These are phyloP conservation scores for Ceratocystis eucalypticola DNA, from an alignment of 2,329 filamentous ascomycete genomes.

Conservation along the genomic window DNA sequence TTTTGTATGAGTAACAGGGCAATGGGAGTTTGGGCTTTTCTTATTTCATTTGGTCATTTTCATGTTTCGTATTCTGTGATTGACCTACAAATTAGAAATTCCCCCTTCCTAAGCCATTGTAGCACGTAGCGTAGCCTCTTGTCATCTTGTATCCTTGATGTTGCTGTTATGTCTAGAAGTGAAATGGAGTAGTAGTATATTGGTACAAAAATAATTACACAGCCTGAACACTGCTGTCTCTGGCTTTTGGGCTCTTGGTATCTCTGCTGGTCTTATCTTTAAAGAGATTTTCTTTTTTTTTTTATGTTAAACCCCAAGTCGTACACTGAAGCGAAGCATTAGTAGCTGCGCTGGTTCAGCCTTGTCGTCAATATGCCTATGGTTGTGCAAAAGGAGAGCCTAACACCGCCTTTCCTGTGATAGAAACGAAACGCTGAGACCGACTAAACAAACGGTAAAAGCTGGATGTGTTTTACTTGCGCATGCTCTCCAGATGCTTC, in stretches of 20 bases:
- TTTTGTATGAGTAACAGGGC: slow-evolving; percentile 28
- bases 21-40: slow-evolving; percentile 30
- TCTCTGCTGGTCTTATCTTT: background rate
- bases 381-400: background rate
- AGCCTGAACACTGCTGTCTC: background rate
- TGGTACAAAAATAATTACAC: slow-evolving; percentile 5
- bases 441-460: background rate
- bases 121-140: background rate
- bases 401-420: background rate
- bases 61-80: background rate
- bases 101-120: background rate
- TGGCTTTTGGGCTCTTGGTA: background rate
- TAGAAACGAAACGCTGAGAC: background rate
- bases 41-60: slow-evolving; percentile 23
- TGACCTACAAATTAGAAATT: background rate
- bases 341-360: no score
- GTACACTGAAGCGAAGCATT: background rate
- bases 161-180: background rate
- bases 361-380: background rate
- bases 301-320: background rate
- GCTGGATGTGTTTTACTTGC: slow-evolving; percentile 21
- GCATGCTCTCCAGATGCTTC: slow-evolving; percentile 60
- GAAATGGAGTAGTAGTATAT: background rate
- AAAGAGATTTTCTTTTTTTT: background rate
- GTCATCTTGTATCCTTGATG: background rate